phyloP scores from a whole-genome alignment of 2,329 filamentous ascomycete genomes.

The Pestalotiopsis sp. region DNA sequence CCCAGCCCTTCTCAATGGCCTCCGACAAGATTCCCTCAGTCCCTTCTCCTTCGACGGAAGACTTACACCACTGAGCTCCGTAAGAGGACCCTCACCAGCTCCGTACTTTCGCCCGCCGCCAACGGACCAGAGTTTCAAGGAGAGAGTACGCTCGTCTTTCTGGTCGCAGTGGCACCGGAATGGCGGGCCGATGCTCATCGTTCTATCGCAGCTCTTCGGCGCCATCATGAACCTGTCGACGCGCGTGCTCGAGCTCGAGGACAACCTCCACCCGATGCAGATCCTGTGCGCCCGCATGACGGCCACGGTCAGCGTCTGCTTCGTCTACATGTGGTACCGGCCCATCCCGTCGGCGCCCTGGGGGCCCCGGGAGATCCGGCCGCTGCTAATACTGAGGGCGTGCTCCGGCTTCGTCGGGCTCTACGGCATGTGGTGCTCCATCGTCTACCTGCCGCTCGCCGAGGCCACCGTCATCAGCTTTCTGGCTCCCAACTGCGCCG shows the following conservation, averaged over 20 bases:
- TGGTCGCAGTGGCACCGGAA: slow-evolving; percentile 51
- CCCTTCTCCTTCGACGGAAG: slow-evolving; percentile 39
- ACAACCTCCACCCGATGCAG: slow-evolving; percentile 75
- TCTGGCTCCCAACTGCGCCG: slow-evolving; percentile 76
- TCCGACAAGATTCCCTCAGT: slow-evolving; percentile 45
- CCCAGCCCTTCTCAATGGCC: slow-evolving; percentile 32
- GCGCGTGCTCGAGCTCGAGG: slow-evolving; percentile 67
- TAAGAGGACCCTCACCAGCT: slow-evolving; percentile 16
- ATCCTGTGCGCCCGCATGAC: slow-evolving; percentile 81
- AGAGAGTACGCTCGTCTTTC: slow-evolving; percentile 17
- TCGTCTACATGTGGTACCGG: slow-evolving; percentile 73
- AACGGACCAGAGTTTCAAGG: neutral
- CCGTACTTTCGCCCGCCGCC: slow-evolving; percentile 14
- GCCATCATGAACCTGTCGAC: slow-evolving; percentile 85
- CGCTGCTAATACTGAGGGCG: slow-evolving; percentile 70
- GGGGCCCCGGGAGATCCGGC: slow-evolving; percentile 67
- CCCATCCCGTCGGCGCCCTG: slow-evolving; percentile 71
- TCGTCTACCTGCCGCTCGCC: slow-evolving; percentile 78
- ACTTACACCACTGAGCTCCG: slow-evolving; percentile 19
- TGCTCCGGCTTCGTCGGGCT: slow-evolving; percentile 77
- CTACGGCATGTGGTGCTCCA: slow-evolving; percentile 71
- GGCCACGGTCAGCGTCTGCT: slow-evolving; percentile 70
- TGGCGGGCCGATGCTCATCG: slow-evolving; percentile 73
- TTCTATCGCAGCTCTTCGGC: slow-evolving; percentile 78
- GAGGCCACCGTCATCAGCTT: slow-evolving; percentile 93